Evolutionary conservation across 169 alveolate genomes (phyloP).

Genomic region (Theileria equi): DNA sequence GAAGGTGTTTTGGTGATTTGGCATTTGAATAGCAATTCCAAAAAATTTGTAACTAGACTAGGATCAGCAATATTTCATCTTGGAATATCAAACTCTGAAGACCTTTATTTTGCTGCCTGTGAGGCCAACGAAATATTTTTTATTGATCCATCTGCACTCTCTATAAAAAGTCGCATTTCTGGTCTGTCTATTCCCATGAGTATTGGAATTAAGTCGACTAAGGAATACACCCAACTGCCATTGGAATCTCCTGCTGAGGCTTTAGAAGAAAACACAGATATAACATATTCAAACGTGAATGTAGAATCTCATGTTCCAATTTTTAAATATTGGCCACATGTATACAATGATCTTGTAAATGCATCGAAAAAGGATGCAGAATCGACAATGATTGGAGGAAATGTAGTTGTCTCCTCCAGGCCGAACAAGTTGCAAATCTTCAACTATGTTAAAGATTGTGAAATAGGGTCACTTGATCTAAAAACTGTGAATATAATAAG

Average conservation of each 20-base stretch:
- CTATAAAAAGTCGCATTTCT: constrained; percentile 2
- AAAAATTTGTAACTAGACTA: constrained; percentile 47
- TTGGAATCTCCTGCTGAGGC: background rate
- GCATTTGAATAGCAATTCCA: constrained; percentile 40
- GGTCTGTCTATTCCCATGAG: constrained; percentile 38
- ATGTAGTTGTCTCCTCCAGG: constrained; percentile 34
- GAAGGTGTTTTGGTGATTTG: constrained; percentile 62
- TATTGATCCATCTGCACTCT: constrained; percentile 43
- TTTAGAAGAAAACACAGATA: background rate
- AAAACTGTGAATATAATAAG: constrained; percentile 43
- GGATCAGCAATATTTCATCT: constrained; percentile 60
- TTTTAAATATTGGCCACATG: constrained; percentile 33
- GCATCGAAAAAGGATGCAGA: background rate
- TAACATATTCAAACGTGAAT: background rate
- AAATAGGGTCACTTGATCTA: constrained; percentile 19
- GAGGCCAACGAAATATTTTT: constrained; percentile 31
- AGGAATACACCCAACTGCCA: constrained; percentile 8
- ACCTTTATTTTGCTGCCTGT: constrained; percentile 12
- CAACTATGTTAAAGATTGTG: constrained; percentile 44
- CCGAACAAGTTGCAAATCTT: constrained; percentile 45
- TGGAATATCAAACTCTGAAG: background rate
- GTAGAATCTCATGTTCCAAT: constrained; percentile 13
- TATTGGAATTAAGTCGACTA: constrained; percentile 33
- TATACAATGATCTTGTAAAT: no score
- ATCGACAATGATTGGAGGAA: constrained; percentile 22